These are phyloP conservation scores for Allodekkera sacchari DNA, from an alignment of 805 yeast species.

Conservation along the genomic window DNA sequence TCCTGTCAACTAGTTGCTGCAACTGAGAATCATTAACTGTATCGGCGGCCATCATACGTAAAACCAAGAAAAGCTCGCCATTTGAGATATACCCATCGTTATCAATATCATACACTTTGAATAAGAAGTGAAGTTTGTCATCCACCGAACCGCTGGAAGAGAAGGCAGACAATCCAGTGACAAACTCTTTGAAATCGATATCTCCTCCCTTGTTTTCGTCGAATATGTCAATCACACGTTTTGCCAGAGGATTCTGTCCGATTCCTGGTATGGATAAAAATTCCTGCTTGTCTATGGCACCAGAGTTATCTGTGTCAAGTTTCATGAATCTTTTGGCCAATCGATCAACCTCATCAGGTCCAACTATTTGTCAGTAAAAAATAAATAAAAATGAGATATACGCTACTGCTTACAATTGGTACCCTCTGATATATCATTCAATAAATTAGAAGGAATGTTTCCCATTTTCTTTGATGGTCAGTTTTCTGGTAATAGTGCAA, in stretches of 20 bases:
- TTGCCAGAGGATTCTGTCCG: constrained; percentile 80
- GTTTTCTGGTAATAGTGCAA: too few species aligned
- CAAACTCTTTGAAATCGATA: constrained; percentile 92
- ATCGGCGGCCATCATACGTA: constrained; percentile 95
- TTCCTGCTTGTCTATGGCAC: constrained; percentile 85
- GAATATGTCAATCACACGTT: constrained; percentile 85
- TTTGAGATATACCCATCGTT: constrained; percentile 91
- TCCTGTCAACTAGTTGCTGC: constrained; percentile 95
- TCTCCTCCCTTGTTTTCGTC: constrained; percentile 90
- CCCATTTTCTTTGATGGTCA: too few species aligned
- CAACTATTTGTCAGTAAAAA: constrained; percentile 35
- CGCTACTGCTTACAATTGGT: constrained; percentile 51
- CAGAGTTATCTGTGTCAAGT: constrained; percentile 85
- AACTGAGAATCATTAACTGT: constrained; percentile 79
- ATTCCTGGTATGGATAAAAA: constrained; percentile 91
- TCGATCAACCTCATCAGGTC: constrained; percentile 85
- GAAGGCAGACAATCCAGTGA: constrained; percentile 60
- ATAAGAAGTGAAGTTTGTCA: constrained; percentile 83
- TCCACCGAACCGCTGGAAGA: constrained; percentile 73
- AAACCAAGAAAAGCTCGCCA: constrained; percentile 86
- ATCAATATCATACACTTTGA: constrained; percentile 91
- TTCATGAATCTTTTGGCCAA: constrained; percentile 91
- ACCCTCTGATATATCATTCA: constrained; percentile 71
- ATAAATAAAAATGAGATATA: background rate
- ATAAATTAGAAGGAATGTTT: constrained; percentile 28